Evolutionary conservation across 495 filamentous ascomycete genomes (phyloP), one percentile per base, ranked within the genome.

Genomic region (Neurospora sp.): DNA sequence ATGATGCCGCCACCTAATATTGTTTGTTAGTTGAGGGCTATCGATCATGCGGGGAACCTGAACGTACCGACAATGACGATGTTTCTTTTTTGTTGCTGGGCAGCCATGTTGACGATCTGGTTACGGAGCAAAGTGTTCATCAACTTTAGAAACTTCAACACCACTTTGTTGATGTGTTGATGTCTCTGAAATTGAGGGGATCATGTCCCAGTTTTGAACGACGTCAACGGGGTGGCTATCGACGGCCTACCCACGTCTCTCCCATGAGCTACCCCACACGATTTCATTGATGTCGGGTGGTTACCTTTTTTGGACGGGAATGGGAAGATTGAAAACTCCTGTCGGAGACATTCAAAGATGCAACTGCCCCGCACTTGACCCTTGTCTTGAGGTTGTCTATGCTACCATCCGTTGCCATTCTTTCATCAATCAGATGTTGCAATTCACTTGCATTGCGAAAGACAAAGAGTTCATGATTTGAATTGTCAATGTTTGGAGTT

Each of bases 1-100:
- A 99, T 97, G 71, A 99, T 94, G 78, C 96, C 96, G 76, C 95
- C 96, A 75, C 96, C 95, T 94, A 61, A 22, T 65, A 39, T 46
- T 69, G 46, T 70, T 41, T 48, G 35, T 37, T 20, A 16, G 53
- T 42, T 41, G 27, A 22, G 6, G 41, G 5, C n/a, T 10, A 53
- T 61, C 12, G 27, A 31, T 61, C 2, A 40, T 20, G 68, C 39
- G 14, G 14, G 31, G 53, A 35, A 6, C 48, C 5, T 35, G 46
- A 65, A 72, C 87, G 76, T 83, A 92, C 90, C 90, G 76, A 92
- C 79, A 72, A 93, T 90, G 71, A 92, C 86, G 73, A 93, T 92
- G 70, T 92, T 87, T 76, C 89, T 85, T 72, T 85, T 81, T 20
- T 41, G 80, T 40, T 44, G 80, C 31, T 71, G 73, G 48, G 74